Evolutionary conservation across 148 eudicot genomes (phyloP).

Genomic region (Agrostemma githago): DNA sequence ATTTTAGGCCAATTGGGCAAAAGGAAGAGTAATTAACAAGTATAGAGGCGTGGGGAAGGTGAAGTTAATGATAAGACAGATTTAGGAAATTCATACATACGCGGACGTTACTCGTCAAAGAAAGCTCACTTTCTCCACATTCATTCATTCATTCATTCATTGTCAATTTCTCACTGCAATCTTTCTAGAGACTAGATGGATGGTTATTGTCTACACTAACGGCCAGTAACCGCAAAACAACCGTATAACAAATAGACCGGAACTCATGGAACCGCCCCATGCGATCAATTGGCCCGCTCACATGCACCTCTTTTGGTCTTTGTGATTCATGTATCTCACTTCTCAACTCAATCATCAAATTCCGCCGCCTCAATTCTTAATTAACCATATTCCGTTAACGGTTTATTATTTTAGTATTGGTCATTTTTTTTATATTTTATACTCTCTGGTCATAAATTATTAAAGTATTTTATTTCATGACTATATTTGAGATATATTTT

Average conservation of each 20-base stretch:
- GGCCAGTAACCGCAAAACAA: slow-evolving; percentile 4
- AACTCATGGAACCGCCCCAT: slow-evolving; percentile 26
- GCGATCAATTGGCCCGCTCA: slow-evolving; percentile 16
- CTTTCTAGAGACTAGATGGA: neutral
- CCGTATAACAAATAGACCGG: slow-evolving; percentile 8
- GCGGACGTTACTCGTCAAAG: slow-evolving; percentile 44
- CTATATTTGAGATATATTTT: too few relatives aligned
- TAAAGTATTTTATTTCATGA: too few relatives aligned
- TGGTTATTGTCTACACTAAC: neutral
- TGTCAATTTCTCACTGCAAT: neutral
- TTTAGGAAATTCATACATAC: slow-evolving; percentile 25
- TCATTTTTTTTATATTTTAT: too few relatives aligned
- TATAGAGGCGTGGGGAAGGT: slow-evolving; percentile 15
- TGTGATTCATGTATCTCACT: neutral
- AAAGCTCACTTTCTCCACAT: slow-evolving; percentile 17
- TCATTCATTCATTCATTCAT: neutral
- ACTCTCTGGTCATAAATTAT: too few relatives aligned
- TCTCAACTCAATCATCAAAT: neutral
- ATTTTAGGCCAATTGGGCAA: neutral
- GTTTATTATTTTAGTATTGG: too few relatives aligned
- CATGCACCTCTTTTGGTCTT: slow-evolving; percentile 12
- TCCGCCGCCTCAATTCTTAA: too few relatives aligned
- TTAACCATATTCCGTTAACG: too few relatives aligned
- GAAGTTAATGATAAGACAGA: slow-evolving; percentile 3
- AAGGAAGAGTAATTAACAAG: neutral